Evolutionary conservation across 2,329 filamentous ascomycete genomes (phyloP), one percentile per base, ranked within the genome.

Genomic region (Epichloe sp.): DNA sequence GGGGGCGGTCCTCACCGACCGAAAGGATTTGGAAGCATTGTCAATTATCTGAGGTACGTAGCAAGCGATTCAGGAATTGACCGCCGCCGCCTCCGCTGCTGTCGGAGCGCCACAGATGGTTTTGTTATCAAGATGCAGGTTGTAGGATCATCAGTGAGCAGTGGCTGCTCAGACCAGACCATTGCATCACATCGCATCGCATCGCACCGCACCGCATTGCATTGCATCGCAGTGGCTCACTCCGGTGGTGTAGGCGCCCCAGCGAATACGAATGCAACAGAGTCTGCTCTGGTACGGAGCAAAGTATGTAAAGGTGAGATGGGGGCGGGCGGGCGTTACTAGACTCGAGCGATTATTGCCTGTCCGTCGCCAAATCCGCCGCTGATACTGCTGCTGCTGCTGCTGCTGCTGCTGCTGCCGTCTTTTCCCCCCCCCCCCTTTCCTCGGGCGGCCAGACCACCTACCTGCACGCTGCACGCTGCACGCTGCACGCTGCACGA

Each of bases 81-180:
- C 19, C 19, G 19, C 41, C 41, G 19, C 41, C 42, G 42, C 36
- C 23, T 35, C 19, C 19, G 48, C 36, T 50, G 42, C 34, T 45
- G 42, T 38, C 48, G 19, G 47, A 17, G 44, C 49, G 44, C 44
- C 49, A 47, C 49, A n/a, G 49, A 35, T 23, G 34, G 37, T 17
- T 36, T 19, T 15, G 26, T 21, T 35, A 21, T 21, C 14, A 21
- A 35, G 37, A 37, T n/a, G n/a, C 36, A 37, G 15, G 5, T 21
- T 41, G 47, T 35, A 41, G 47, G 37, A 41, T 41, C 38, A 40
- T 37, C 40, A 43, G 47, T 35, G 47, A 42, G 47, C 31, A 19
- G 15, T 10, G n/a, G 47, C 26, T 48, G 47, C 21, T 48, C 38
- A 23, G 47, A 38, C 17, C 34, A 44, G 47, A 36, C 23, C 38